Evolutionary conservation across 352 stramenopile genomes (phyloP).

Genomic region (Globisporangium radiosum): DNA sequence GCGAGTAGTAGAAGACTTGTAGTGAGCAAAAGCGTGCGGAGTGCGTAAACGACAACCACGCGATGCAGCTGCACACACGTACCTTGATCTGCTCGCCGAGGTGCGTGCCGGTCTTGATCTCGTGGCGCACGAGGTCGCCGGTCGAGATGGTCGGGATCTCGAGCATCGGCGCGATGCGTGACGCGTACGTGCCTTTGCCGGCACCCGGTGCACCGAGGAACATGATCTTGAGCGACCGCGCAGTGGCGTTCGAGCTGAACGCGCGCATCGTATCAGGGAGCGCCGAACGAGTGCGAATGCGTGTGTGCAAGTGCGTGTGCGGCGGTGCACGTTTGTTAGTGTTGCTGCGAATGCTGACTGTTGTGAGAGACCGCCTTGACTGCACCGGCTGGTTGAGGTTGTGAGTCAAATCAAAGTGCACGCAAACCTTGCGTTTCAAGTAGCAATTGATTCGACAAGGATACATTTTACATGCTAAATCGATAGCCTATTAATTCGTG

Average conservation of each 20-base stretch:
- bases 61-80: background rate
- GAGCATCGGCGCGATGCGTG: conserved; percentile 78
- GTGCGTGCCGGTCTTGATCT: conserved; percentile 77
- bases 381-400: background rate
- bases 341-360: too few relatives aligned
- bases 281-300: background rate
- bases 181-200: conserved; percentile 89
- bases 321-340: background rate
- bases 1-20: background rate
- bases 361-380: too few relatives aligned
- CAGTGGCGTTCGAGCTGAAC: conserved; percentile 15
- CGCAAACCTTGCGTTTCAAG: background rate
- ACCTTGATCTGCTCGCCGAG: conserved; percentile 78
- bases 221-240: conserved; percentile 73
- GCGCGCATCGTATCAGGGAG: conserved; percentile 1
- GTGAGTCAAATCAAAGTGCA: background rate
- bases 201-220: conserved; percentile 86
- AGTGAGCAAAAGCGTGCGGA: background rate
- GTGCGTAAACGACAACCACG: too few relatives aligned
- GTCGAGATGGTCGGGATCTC: conserved; percentile 87
- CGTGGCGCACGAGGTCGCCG: conserved; percentile 82
- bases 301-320: background rate
- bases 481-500: background rate
- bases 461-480: background rate
- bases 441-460: background rate